Percentiles rank a stretch among this genome's conserved stretches.
phyloP scores from a whole-genome alignment of 1,139 yeast genomes.

The Pichia sp. region DNA sequence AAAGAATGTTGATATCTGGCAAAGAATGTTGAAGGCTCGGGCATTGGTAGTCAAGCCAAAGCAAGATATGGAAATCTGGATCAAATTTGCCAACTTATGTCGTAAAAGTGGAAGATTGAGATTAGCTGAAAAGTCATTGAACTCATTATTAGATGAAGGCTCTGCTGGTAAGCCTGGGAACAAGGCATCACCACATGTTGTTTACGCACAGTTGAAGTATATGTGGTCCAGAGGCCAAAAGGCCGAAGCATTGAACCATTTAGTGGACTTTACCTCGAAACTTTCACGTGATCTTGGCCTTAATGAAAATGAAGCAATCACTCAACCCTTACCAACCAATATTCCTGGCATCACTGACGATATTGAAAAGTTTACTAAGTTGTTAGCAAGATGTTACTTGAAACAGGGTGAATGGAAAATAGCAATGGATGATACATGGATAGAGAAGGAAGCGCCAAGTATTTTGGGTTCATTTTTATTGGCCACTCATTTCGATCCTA shows the following conservation, averaged over 20 bases:
- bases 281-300: constrained; percentile 85
- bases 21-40: constrained; percentile 87
- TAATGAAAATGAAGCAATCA: constrained; percentile 74
- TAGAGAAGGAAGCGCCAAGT: constrained; percentile 68
- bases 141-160: constrained; percentile 64
- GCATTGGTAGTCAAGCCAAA: constrained; percentile 92
- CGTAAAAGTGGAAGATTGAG: constrained; percentile 91
- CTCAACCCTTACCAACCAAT: constrained; percentile 79
- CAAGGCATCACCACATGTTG: constrained; percentile 91
- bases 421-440: constrained; percentile 73
- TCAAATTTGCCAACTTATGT: constrained; percentile 93
- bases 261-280: constrained; percentile 85
- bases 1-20: constrained; percentile 97
- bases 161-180: constrained; percentile 38
- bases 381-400: constrained; percentile 88
- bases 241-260: constrained; percentile 77
- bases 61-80: constrained; percentile 98
- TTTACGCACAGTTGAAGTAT: constrained; percentile 91
- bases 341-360: constrained; percentile 72
- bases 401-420: constrained; percentile 99
- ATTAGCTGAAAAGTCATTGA: constrained; percentile 86
- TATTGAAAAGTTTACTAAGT: constrained; percentile 77
- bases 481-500: constrained; percentile 89
- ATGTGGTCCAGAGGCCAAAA: constrained; percentile 96
- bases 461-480: constrained; percentile 86